These are phyloP conservation scores for Epithele typhae DNA, from an alignment of 768 basidiomycete species.

Conservation along the genomic window DNA sequence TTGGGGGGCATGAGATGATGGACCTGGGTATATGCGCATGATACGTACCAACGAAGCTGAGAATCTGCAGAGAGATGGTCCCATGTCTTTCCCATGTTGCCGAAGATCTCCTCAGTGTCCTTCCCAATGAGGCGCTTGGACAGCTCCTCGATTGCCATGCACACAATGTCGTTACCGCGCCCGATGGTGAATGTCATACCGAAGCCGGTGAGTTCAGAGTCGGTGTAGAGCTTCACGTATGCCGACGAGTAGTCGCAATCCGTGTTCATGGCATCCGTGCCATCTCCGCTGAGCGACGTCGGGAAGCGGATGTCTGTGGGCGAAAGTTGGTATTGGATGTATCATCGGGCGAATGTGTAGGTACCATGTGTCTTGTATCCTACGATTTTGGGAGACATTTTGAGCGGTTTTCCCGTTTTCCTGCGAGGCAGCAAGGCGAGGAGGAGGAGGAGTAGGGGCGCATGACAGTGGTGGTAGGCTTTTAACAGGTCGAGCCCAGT, in stretches of 20 bases:
- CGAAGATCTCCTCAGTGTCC: conserved; percentile 76
- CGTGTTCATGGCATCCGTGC: conserved; percentile 95
- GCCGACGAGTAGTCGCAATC: conserved; percentile 96
- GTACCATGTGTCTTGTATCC: conserved; percentile 56
- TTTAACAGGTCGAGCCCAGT: conserved; percentile 2
- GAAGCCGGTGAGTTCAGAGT: conserved; percentile 70
- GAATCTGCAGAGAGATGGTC: conserved; percentile 83
- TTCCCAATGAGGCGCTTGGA: conserved; percentile 81
- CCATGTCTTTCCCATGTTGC: conserved; percentile 90
- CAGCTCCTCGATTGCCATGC: conserved; percentile 73
- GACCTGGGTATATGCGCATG: too few species aligned
- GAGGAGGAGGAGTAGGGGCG: not conserved
- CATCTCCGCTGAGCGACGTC: conserved; percentile 86
- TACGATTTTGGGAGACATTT: conserved; percentile 42
- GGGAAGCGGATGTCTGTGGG: conserved; percentile 83
- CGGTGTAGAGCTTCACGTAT: conserved; percentile 78
- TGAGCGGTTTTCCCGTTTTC: too few species aligned
- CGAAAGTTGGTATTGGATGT: not conserved
- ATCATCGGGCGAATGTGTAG: conserved; percentile 13
- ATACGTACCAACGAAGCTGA: conserved; percentile 79
- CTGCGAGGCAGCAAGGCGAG: not conserved
- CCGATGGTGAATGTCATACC: conserved; percentile 96
- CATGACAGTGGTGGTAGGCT: conserved; percentile 3
- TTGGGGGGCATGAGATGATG: not conserved
- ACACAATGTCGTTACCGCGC: conserved; percentile 94